Evolutionary conservation across 306 rosid genomes (phyloP).

Genomic region (Senna tora): DNA sequence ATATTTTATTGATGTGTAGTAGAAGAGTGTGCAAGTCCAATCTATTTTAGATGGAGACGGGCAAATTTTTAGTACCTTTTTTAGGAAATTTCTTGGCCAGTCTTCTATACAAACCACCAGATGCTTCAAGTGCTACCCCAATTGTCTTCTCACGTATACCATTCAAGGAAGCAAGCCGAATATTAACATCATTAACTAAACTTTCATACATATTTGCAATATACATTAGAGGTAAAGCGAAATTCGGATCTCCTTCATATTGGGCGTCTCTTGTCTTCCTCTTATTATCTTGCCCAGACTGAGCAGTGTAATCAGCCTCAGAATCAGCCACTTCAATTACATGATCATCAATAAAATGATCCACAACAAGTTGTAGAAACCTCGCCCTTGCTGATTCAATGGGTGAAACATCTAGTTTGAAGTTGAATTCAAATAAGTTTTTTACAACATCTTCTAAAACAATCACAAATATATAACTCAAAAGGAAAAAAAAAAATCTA

Average conservation of each 20-base stretch:
- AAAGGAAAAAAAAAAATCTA: constrained; percentile 18
- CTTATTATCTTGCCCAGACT: constrained; percentile 73
- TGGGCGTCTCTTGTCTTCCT: constrained; percentile 78
- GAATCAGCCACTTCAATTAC: constrained; percentile 66
- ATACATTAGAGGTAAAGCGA: constrained; percentile 89
- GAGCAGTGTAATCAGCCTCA: constrained; percentile 59
- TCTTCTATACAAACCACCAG: constrained; percentile 95
- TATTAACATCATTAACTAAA: constrained; percentile 76
- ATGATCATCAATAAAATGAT: constrained; percentile 68
- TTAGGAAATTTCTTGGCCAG: constrained; percentile 94
- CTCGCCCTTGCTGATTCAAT: constrained; percentile 84
- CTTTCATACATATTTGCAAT: constrained; percentile 93
- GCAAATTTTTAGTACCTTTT: constrained; percentile 54
- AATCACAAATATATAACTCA: neutral
- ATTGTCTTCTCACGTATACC: constrained; percentile 91
- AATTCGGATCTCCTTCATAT: constrained; percentile 78
- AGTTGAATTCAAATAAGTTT: constrained; percentile 41
- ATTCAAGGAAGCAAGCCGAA: constrained; percentile 79
- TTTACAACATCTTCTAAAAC: constrained; percentile 20
- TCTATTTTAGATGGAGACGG: neutral
- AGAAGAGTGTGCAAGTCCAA: neutral
- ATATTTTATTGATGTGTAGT: neutral
- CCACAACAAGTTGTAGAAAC: constrained; percentile 82
- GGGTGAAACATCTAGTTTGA: constrained; percentile 72
- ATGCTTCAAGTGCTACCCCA: constrained; percentile 97